phyloP scores from a whole-genome alignment of 495 filamentous ascomycete species.

The Neurospora intermedia region DNA sequence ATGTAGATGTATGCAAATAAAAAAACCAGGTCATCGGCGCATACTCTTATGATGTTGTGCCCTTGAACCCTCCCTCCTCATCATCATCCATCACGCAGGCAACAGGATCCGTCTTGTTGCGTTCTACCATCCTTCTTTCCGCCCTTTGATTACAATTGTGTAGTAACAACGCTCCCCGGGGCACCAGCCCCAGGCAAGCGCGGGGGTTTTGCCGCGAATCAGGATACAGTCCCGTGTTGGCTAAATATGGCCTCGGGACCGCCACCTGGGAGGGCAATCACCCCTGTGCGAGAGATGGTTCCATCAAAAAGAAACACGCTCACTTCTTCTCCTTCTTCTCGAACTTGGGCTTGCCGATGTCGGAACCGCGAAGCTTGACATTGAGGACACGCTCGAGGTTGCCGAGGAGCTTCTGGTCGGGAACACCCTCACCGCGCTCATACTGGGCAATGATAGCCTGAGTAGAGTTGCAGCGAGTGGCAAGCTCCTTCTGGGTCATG shows the following conservation, averaged over 20 bases:
- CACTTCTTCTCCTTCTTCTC: conserved; percentile 51
- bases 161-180: background rate
- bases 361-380: conserved; percentile 68
- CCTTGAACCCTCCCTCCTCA: background rate
- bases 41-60: background rate
- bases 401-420: conserved; percentile 74
- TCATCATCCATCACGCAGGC: background rate
- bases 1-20: background rate
- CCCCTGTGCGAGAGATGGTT: background rate
- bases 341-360: conserved; percentile 69
- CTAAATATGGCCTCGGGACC: background rate
- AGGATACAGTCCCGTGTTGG: background rate
- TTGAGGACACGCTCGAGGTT: conserved; percentile 78
- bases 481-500: conserved; percentile 95
- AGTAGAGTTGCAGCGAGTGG: conserved; percentile 86
- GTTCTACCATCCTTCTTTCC: background rate
- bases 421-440: conserved; percentile 69
- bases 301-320: background rate
- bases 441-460: conserved; percentile 69
- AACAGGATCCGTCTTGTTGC: background rate
- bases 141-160: background rate
- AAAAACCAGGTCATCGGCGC: background rate
- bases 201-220: background rate
- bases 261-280: background rate
- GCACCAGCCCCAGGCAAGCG: background rate